Evolutionary conservation across 2,329 filamentous ascomycete species (phyloP).

Genomic region (Aureobasidium subglaciale): DNA sequence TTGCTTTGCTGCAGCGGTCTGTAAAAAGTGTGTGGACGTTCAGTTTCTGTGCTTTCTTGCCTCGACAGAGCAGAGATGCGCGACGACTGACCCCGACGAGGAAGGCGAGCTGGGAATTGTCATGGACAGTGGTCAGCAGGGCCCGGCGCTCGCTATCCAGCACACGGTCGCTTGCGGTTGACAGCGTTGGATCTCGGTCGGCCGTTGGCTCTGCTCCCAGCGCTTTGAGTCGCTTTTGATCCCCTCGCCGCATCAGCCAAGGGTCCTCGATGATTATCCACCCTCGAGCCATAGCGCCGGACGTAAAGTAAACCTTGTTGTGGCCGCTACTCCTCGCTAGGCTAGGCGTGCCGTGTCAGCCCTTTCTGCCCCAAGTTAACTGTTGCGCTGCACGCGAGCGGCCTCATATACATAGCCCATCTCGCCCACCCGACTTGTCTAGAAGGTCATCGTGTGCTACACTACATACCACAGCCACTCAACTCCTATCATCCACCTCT

Average conservation of each 20-base stretch:
- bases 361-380: constrained; percentile 11
- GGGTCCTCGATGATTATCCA: constrained; percentile 11
- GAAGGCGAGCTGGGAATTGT: neutral
- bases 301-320: constrained; percentile 13
- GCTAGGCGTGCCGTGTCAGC: constrained; percentile 14
- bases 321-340: neutral
- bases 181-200: constrained; percentile 14
- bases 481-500: constrained; percentile 7
- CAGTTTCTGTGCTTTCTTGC: neutral
- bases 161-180: neutral
- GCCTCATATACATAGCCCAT: constrained; percentile 14
- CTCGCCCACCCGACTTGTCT: constrained; percentile 3
- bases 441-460: constrained; percentile 15
- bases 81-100: neutral
- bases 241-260: constrained; percentile 11
- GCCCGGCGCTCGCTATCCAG: neutral
- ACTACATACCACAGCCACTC: constrained; percentile 8
- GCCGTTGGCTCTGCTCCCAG: constrained; percentile 2
- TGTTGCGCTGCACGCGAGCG: neutral
- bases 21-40: neutral
- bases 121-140: constrained; percentile 5
- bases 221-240: constrained; percentile 9
- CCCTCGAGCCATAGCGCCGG: constrained; percentile 9
- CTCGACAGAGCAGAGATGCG: neutral
- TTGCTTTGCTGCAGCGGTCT: constrained; percentile 7